These are phyloP conservation scores for Diatrype stigma DNA, from an alignment of 2,329 filamentous ascomycete species.

Conservation along the genomic window DNA sequence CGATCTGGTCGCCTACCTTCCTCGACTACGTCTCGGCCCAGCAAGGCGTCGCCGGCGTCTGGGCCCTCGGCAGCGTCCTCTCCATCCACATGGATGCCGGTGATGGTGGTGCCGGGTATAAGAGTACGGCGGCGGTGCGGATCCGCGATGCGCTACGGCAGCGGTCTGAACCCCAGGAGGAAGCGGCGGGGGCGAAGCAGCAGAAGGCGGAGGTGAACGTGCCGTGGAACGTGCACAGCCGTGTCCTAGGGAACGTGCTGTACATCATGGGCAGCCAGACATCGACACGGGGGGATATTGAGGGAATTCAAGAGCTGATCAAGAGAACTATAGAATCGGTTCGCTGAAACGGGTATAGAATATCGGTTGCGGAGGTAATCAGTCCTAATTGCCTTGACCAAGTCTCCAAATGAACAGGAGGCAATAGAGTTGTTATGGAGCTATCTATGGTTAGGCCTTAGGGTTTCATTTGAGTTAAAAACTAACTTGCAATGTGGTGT, in stretches of 20 bases:
- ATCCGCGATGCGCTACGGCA: constrained; percentile 35
- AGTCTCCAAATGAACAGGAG: too few species aligned
- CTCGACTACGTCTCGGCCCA: constrained; percentile 54
- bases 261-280: constrained; percentile 55
- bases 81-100: constrained; percentile 53
- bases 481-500: too few species aligned
- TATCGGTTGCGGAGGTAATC: too few species aligned
- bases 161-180: constrained; percentile 14
- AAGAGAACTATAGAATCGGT: not conserved
- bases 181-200: not conserved
- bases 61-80: constrained; percentile 71
- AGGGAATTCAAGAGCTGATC: constrained; percentile 16
- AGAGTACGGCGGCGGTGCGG: constrained; percentile 40
- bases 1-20: constrained; percentile 63
- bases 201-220: not conserved
- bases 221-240: constrained; percentile 47
- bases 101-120: constrained; percentile 39
- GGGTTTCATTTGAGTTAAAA: too few species aligned
- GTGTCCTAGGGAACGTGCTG: constrained; percentile 54
- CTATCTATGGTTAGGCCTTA: too few species aligned
- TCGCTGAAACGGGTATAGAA: too few species aligned
- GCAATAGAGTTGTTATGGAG: too few species aligned
- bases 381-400: too few species aligned
- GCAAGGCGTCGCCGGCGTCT: constrained; percentile 57
- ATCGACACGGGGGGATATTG: constrained; percentile 22